Conservation (phyloP, 139 green algal species). For the Chlamydomonas schloesseri region DNA sequence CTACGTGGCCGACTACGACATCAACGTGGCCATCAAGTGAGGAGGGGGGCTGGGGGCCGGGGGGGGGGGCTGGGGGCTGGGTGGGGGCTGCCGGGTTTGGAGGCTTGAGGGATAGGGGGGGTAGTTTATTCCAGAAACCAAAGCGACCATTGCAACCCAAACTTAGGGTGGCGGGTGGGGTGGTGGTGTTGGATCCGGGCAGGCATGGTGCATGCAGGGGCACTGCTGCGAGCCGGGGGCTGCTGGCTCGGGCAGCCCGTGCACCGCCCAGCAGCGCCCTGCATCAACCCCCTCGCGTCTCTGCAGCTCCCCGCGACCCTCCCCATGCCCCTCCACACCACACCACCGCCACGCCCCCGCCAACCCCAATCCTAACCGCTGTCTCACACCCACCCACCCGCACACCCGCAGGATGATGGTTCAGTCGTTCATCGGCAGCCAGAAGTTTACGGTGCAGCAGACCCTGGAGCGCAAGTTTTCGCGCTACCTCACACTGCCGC, state of each 20-base stretch:
- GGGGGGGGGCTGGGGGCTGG: neutral
- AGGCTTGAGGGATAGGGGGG: too few relatives aligned
- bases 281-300: too few relatives aligned
- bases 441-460: constrained; percentile 97
- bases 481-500: constrained; percentile 29
- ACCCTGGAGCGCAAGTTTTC: constrained; percentile 83
- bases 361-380: neutral
- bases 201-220: too few relatives aligned
- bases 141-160: too few relatives aligned
- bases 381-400: neutral
- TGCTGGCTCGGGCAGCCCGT: too few relatives aligned
- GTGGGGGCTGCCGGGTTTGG: neutral
- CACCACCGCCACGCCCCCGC: neutral
- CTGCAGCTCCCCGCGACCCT: too few relatives aligned
- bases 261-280: too few relatives aligned
- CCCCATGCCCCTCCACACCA: too few relatives aligned
- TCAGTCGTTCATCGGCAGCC: constrained; percentile 94
- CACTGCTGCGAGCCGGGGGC: too few relatives aligned
- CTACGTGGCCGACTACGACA: constrained; percentile 88
- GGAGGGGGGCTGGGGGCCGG: neutral
- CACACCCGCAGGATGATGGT: constrained; percentile 88
- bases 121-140: too few relatives aligned
- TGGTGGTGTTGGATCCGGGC: too few relatives aligned
- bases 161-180: too few relatives aligned
- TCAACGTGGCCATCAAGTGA: constrained; percentile 83